These are phyloP conservation scores for Mycena pura DNA, from an alignment of 768 basidiomycete genomes.

Conservation along the genomic window DNA sequence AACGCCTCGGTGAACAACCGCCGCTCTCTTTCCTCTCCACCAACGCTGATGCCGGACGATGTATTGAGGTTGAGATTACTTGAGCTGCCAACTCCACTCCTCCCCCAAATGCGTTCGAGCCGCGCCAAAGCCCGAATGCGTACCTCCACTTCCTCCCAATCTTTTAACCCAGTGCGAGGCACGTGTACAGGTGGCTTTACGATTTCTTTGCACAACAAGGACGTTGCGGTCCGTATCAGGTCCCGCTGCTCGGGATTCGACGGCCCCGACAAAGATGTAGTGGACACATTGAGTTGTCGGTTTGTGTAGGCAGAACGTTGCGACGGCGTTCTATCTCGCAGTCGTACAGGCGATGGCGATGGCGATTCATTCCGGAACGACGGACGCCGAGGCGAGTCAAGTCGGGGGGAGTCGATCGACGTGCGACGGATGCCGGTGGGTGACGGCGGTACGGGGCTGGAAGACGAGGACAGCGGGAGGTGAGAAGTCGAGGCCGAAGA, in stretches of 20 bases:
- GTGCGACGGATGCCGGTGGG: slow-evolving; percentile 40
- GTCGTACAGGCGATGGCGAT: slow-evolving; percentile 51
- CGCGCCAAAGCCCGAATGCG: slow-evolving; percentile 65
- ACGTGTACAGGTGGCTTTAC: slow-evolving; percentile 64
- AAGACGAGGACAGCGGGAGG: slow-evolving; percentile 49
- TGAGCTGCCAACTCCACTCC: slow-evolving; percentile 58
- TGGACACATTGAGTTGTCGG: slow-evolving; percentile 65
- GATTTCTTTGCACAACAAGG: slow-evolving; percentile 71
- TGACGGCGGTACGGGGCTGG: slow-evolving; percentile 17
- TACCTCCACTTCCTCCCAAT: slow-evolving; percentile 81
- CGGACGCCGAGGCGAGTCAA: slow-evolving; percentile 42
- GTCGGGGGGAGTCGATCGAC: slow-evolving; percentile 34
- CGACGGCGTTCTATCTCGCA: slow-evolving; percentile 53
- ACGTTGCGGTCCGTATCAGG: slow-evolving; percentile 67
- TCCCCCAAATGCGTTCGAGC: slow-evolving; percentile 80
- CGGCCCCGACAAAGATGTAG: slow-evolving; percentile 55
- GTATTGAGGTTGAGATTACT: slow-evolving; percentile 44
- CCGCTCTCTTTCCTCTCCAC: slow-evolving; percentile 79
- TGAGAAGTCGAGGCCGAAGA: slow-evolving; percentile 59
- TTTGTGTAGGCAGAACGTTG: slow-evolving; percentile 57
- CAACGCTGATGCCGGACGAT: slow-evolving; percentile 48
- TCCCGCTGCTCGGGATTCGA: slow-evolving; percentile 69
- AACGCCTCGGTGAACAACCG: slow-evolving; percentile 76
- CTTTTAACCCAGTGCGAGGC: slow-evolving; percentile 55
- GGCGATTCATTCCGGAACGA: slow-evolving; percentile 51